These are phyloP conservation scores for Akanthomyces lecanii DNA, from an alignment of 2,329 filamentous ascomycete genomes.

Conservation along the genomic window DNA sequence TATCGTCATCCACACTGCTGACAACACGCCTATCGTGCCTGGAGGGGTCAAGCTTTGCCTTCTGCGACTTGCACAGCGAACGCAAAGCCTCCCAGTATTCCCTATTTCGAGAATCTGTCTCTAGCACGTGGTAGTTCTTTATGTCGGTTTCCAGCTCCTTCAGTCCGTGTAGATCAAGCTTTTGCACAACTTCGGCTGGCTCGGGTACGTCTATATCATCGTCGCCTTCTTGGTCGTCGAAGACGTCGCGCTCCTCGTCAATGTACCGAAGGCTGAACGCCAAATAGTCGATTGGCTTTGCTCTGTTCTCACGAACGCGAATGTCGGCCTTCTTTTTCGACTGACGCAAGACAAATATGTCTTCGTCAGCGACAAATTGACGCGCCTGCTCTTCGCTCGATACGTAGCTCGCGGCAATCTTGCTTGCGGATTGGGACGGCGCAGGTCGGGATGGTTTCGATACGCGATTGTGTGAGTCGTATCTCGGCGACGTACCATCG, in stretches of 20 bases:
- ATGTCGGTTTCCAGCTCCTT: conserved; percentile 79
- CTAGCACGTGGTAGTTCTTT: conserved; percentile 70
- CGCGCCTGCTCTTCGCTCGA: conserved; percentile 74
- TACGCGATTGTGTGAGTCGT: conserved; percentile 53
- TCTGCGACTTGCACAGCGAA: conserved; percentile 73
- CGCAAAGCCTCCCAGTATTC: conserved; percentile 94
- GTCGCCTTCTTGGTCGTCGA: conserved; percentile 80
- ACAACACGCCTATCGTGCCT: conserved; percentile 68
- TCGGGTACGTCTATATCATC: conserved; percentile 69
- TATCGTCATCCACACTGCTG: conserved; percentile 77
- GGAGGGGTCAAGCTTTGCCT: conserved; percentile 59
- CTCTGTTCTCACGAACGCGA: conserved; percentile 83
- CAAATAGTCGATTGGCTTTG: conserved; percentile 89
- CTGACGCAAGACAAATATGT: conserved; percentile 92
- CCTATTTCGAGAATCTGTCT: conserved; percentile 70
- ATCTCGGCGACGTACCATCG: conserved; percentile 52
- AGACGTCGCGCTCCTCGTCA: conserved; percentile 76
- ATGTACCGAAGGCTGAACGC: conserved; percentile 87
- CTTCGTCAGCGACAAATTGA: conserved; percentile 88
- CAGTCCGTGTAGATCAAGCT: conserved; percentile 63
- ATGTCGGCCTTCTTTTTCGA: conserved; percentile 98
- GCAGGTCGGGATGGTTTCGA: conserved; percentile 44
- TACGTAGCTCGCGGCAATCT: conserved; percentile 42
- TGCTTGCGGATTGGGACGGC: conserved; percentile 26
- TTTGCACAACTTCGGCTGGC: conserved; percentile 76